phyloP scores from a whole-genome alignment of 2,329 filamentous ascomycete genomes.

The Penicillium sp. region DNA sequence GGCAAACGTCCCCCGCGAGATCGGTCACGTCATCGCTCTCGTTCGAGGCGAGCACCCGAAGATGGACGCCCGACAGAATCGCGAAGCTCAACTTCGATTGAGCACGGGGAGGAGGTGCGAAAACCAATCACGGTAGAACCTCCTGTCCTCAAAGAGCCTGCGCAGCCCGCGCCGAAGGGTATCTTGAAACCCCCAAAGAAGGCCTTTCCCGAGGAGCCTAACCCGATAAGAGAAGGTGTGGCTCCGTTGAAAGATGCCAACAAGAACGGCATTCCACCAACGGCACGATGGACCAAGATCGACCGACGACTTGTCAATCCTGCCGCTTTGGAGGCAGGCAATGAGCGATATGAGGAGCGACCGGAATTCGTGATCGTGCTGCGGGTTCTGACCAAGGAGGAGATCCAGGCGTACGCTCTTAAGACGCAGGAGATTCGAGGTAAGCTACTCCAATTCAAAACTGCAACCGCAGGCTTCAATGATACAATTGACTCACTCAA shows the following conservation, averaged over 20 bases:
- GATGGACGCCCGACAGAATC: slow-evolving; percentile 22
- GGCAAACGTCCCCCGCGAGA: slow-evolving; percentile 26
- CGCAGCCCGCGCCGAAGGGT: slow-evolving; percentile 71
- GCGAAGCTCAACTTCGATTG: slow-evolving; percentile 24
- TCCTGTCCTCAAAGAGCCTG: slow-evolving; percentile 56
- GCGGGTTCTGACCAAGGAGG: slow-evolving; percentile 81
- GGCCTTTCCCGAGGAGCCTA: slow-evolving; percentile 84
- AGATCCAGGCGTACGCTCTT: slow-evolving; percentile 84
- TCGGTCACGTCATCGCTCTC: slow-evolving; percentile 29
- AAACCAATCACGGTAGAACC: slow-evolving; percentile 36
- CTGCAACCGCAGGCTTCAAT: background rate
- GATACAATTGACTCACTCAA: slow-evolving; percentile 19
- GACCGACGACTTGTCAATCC: slow-evolving; percentile 86
- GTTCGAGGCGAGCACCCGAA: slow-evolving; percentile 29
- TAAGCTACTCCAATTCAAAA: slow-evolving; percentile 46
- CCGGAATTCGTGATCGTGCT: slow-evolving; percentile 92
- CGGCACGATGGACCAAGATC: slow-evolving; percentile 92
- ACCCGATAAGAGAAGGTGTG: slow-evolving; percentile 84
- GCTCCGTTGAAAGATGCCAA: slow-evolving; percentile 89
- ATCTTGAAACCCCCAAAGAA: slow-evolving; percentile 82
- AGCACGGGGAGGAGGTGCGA: slow-evolving; percentile 28
- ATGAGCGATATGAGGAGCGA: slow-evolving; percentile 90
- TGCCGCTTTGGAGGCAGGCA: slow-evolving; percentile 79
- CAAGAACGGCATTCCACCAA: slow-evolving; percentile 70
- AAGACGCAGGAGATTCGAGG: slow-evolving; percentile 81